Evolutionary conservation across 495 filamentous ascomycete species (phyloP), one percentile per base, ranked within the genome.

Genomic region (Bathelium albidoporum): DNA sequence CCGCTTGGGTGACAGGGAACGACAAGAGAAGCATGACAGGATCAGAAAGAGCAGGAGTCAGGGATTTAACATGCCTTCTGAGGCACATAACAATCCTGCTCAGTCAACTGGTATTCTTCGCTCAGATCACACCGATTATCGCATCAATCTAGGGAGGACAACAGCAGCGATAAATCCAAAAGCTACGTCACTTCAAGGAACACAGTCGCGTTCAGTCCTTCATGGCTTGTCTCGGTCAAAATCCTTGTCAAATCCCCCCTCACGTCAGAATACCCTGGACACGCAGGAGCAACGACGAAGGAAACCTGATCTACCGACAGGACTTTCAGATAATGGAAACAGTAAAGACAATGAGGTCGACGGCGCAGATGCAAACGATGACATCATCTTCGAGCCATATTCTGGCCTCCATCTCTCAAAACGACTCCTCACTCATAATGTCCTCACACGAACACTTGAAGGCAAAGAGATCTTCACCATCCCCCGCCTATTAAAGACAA

Each of bases 341-440:
- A 3, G 22, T 55, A 5, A n/a, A 10, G 7, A 55, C 3, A 20
- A 16, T 55, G 7, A 11, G 10, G 2, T 16, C 11, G 20, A 29
- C 16, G 7, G 29, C 9, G 0, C 49, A 55, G 16, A n/a, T 29
- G 24, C 24, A 29, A 24, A 55, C 16, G 24, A 55, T 2, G 4
- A 3, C 24, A 55, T n/a, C 24, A 20, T 29, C 10, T 95, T 91
- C 65, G 95, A 97, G 65, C 80, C 91, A 24, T 96, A 90, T 71
- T 95, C 93, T 22, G 81, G 82, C n/a, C 71, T 89, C 7, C 89
- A 96, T 69, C 83, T 99, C 32, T 89, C 87, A 11, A 91, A 86
- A 68, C 88, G 95, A 53, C 83, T 91, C n/a, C 81, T 97, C 26
- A 88, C 91, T 0, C 91, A 97, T 75, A 79, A 81, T 14, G 84